These are phyloP conservation scores for Sporothrix curviconia DNA, from an alignment of 2,329 filamentous ascomycete genomes.

Conservation along the genomic window DNA sequence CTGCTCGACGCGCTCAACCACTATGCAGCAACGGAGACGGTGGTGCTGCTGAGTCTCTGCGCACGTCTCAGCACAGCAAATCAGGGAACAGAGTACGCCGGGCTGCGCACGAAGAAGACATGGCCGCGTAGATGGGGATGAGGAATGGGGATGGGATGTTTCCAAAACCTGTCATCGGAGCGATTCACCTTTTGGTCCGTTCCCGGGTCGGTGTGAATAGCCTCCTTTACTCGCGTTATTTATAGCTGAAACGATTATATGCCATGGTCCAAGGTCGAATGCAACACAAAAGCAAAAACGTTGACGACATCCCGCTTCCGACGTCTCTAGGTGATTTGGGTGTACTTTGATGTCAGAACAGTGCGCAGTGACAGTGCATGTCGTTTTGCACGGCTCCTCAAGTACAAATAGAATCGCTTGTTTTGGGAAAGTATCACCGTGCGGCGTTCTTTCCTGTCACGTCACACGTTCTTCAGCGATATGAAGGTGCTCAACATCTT, in stretches of 20 bases:
- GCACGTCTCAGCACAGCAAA: conserved; percentile 75
- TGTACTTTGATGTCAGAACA: not conserved
- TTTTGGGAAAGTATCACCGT: not conserved
- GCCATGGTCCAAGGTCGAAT: not conserved
- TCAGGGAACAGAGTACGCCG: conserved; percentile 63
- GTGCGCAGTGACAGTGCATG: not conserved
- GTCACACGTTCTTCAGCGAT: too few species aligned
- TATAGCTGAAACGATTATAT: not conserved
- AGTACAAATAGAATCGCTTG: not conserved
- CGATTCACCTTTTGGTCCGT: too few species aligned
- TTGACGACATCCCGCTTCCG: too few species aligned
- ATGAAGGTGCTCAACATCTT: too few species aligned
- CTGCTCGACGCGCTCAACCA: conserved; percentile 92
- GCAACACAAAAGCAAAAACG: too few species aligned
- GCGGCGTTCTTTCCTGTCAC: too few species aligned
- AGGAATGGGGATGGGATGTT: too few species aligned
- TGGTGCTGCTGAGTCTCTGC: conserved; percentile 83
- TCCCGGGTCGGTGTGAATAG: too few species aligned
- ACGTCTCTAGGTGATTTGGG: not conserved
- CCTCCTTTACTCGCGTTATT: not conserved
- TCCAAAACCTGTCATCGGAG: too few species aligned
- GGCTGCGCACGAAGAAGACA: conserved; percentile 47
- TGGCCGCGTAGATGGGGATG: not conserved
- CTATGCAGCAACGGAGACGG: conserved; percentile 94
- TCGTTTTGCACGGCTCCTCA: not conserved